Percentiles rank a stretch among this genome's conserved stretches.
These are phyloP conservation scores for Aspergillus heteromorphus DNA, from an alignment of 495 filamentous ascomycete species.

Conservation along the genomic window DNA sequence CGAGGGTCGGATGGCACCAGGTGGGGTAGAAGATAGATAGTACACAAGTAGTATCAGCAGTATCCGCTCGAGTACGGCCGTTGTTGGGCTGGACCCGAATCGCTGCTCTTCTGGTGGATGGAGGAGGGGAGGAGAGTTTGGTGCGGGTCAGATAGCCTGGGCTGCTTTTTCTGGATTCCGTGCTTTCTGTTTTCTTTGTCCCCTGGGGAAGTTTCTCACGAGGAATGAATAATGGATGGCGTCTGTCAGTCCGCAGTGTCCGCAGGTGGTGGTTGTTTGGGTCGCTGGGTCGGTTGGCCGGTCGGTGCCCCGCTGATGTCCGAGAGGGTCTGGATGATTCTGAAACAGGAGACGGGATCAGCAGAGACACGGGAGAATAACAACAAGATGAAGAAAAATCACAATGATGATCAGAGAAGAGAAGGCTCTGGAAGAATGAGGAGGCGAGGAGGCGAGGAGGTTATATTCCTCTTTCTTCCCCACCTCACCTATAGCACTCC, in stretches of 20 bases:
- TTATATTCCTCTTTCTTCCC: background rate
- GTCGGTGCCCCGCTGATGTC: background rate
- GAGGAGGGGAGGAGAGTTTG: too few species aligned
- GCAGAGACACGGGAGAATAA: background rate
- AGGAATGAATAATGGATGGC: background rate
- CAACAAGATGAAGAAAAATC: too few species aligned
- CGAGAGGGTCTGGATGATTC: background rate
- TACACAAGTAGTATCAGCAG: background rate
- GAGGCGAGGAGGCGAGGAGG: background rate
- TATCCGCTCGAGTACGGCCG: background rate
- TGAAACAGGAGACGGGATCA: background rate
- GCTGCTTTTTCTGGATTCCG: too few species aligned
- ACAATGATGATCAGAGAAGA: background rate
- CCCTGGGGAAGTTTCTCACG: background rate
- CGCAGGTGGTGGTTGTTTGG: background rate
- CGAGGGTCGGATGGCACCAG: background rate
- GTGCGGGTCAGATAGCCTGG: too few species aligned
- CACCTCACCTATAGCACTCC: too few species aligned
- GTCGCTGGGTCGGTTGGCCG: background rate
- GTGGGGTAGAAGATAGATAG: slow-evolving; percentile 1
- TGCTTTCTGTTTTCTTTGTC: too few species aligned
- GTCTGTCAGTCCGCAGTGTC: background rate
- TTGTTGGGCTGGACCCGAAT: background rate
- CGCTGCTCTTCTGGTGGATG: too few species aligned
- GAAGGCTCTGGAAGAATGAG: background rate